Percentiles rank a stretch among this genome's conserved stretches.
Evolutionary conservation across 2,329 filamentous ascomycete genomes (phyloP).

Genomic region (Microsporum ferrugineum): DNA sequence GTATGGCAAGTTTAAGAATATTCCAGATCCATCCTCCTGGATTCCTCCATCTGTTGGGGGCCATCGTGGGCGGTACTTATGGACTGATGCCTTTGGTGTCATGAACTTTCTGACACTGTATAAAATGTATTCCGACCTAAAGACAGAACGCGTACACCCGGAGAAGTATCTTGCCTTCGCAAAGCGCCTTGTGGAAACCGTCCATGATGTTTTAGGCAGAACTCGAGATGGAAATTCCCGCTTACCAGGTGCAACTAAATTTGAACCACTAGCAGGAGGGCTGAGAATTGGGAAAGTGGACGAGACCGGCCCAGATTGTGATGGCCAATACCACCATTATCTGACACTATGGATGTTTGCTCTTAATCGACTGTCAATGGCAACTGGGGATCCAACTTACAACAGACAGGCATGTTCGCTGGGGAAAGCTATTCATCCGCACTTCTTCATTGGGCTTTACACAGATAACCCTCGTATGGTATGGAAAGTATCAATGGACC

Average conservation of each 20-base stretch:
- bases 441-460: conserved; percentile 37
- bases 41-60: conserved; percentile 40
- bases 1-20: conserved; percentile 28
- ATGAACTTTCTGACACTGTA: conserved; percentile 48
- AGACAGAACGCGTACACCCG: conserved; percentile 14
- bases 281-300: conserved; percentile 47
- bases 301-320: conserved; percentile 40
- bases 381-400: conserved; percentile 36
- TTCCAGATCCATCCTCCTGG: conserved; percentile 32
- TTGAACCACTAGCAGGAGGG: conserved; percentile 43
- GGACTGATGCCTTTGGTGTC: conserved; percentile 51
- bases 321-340: conserved; percentile 53
- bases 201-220: conserved; percentile 44
- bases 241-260: conserved; percentile 43
- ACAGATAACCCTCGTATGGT: conserved; percentile 35
- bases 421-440: conserved; percentile 42
- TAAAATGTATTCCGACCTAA: conserved; percentile 21
- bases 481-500: conserved; percentile 46
- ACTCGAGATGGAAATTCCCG: conserved; percentile 39
- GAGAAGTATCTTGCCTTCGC: conserved; percentile 41
- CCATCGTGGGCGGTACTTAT: conserved; percentile 48
- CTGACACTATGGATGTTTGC: conserved; percentile 54
- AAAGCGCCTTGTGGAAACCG: conserved; percentile 37
- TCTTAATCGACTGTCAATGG: conserved; percentile 43
- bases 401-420: conserved; percentile 44